Percentiles rank a stretch among this genome's conserved stretches.
phyloP scores from a whole-genome alignment of 2,329 filamentous ascomycete genomes.

The Sordariomycetes sp. region DNA sequence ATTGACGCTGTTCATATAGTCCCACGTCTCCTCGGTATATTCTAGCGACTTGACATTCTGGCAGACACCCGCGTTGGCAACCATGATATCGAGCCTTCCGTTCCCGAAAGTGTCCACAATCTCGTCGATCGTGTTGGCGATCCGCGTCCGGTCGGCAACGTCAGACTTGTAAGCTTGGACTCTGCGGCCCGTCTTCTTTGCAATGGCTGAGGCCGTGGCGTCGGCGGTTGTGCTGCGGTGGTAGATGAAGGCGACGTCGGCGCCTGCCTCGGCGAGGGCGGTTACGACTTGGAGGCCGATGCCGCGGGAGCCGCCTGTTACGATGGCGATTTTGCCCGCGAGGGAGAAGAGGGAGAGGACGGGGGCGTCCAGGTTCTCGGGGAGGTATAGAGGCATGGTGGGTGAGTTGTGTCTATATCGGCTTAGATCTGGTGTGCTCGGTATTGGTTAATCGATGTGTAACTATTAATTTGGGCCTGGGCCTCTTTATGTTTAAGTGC shows the following conservation, averaged over 20 bases:
- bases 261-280: neutral
- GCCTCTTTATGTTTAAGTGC: too few species aligned
- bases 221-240: neutral
- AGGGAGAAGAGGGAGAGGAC: neutral
- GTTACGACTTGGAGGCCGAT: neutral
- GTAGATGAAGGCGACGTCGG: neutral
- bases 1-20: slow-evolving; percentile 48
- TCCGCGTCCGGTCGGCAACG: neutral
- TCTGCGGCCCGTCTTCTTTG: neutral
- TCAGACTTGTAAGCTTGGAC: neutral
- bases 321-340: neutral
- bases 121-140: neutral
- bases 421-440: neutral
- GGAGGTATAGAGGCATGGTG: neutral
- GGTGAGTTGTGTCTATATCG: neutral
- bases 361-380: neutral
- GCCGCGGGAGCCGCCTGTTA: neutral
- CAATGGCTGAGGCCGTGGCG: neutral
- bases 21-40: slow-evolving; percentile 15
- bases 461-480: too few species aligned
- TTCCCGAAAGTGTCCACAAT: neutral
- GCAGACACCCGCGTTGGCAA: slow-evolving; percentile 55
- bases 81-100: neutral
- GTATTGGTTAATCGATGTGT: neutral
- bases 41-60: neutral